Base-by-base conservation (phyloP, 2,329 filamentous ascomycete species). In the Madurella mycetomatis region DNA sequence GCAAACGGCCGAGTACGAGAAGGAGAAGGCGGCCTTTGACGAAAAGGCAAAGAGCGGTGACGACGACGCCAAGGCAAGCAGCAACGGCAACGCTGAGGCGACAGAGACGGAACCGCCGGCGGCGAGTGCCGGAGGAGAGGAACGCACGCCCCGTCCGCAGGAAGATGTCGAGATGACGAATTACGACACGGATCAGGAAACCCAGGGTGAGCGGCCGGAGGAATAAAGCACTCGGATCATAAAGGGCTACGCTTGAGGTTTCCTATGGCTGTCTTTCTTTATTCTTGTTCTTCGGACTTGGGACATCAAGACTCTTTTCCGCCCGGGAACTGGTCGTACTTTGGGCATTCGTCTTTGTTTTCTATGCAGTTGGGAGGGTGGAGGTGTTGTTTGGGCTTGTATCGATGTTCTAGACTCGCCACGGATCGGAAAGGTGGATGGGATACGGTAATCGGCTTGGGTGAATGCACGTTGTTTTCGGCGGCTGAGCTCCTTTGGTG, bases 101-200 rank as follows among this genome's bases (percentile, higher is more conserved):
- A 54, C 58, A n/a, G 56, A 60, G 49, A 39, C 52, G n/a, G 56
- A 55, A 34, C 42, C 62, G 39, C 50, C 54, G 5, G 57, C 58
- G 9, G 59, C 51, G 17, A 64, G 67, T 12, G 63, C 61, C 11
- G 69, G 53, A 53, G 60, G 43, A 54, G 46, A 69, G 60, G 60
- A 65, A 11, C 64, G 65, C 8, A 15, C 39, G 1, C 37, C 40
- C 4, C 16, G 25, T 64, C 70, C 40, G 34, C 71, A 75, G 51
- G 74, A 78, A 51, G 76, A 78, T 55, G 71, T 77, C 4, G 75
- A 78, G 61, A 79, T 79, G 76, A 67, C 64, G 13, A 74, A 76
- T 50, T 72, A 74, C 53, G 75, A 78, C 44, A 73, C 73, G 5
- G 64, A 60, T 2, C 62, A 63, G 37, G 62, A 61, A 47, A 64